Conservation (phyloP, 495 filamentous ascomycete species). For the Aspergillus indologenus region DNA sequence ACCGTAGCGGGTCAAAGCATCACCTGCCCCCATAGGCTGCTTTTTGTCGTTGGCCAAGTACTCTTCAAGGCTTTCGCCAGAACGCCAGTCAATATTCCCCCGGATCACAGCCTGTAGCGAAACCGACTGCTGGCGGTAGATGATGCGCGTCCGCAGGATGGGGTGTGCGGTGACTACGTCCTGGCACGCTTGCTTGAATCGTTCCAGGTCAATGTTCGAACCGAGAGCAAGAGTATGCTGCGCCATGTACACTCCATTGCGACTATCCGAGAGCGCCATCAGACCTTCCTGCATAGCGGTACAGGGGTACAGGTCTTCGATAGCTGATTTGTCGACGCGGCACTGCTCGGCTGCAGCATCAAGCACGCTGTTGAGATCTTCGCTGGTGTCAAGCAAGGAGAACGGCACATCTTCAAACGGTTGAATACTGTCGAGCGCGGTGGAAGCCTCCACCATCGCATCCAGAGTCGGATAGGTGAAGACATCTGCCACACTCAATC, state of each 20-base stretch:
- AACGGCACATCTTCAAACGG: slow-evolving; percentile 11
- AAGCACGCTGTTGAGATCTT: neutral
- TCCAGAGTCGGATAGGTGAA: slow-evolving; percentile 34
- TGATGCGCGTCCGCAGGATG: slow-evolving; percentile 44
- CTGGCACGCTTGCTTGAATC: slow-evolving; percentile 41
- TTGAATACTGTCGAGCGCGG: neutral
- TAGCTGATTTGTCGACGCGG: slow-evolving; percentile 1
- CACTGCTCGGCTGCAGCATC: slow-evolving; percentile 11
- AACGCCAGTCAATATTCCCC: slow-evolving; percentile 8
- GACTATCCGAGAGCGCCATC: slow-evolving; percentile 43
- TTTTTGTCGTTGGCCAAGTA: slow-evolving; percentile 38
- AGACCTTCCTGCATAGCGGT: slow-evolving; percentile 60
- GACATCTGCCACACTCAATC: slow-evolving; percentile 34
- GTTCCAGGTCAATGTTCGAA: slow-evolving; percentile 23
- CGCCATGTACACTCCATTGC: slow-evolving; percentile 30
- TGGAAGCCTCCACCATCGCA: slow-evolving; percentile 29
- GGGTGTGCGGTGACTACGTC: slow-evolving; percentile 24
- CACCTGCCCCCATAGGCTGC: slow-evolving; percentile 41
- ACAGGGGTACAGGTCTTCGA: slow-evolving; percentile 37
- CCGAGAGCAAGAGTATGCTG: slow-evolving; percentile 30
- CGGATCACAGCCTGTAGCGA: slow-evolving; percentile 10
- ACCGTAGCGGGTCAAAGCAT: slow-evolving; percentile 42
- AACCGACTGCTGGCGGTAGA: slow-evolving; percentile 15
- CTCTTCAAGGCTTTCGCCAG: slow-evolving; percentile 3
- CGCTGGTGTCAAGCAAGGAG: slow-evolving; percentile 1